phyloP scores from a whole-genome alignment of 23 red algal species.

The Agarophyton chilense region DNA sequence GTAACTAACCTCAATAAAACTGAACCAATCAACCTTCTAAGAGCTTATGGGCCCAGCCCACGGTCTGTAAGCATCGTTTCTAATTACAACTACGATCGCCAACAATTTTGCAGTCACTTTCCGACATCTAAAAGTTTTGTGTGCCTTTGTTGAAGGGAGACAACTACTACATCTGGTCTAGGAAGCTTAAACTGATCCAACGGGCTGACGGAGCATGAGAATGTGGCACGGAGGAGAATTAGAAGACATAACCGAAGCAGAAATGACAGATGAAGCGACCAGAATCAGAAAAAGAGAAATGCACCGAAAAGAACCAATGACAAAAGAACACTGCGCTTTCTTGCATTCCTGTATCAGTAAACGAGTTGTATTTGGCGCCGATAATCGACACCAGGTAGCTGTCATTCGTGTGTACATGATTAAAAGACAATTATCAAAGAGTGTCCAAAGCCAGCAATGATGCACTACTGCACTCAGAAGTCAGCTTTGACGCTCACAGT shows the following conservation, averaged over 20 bases:
- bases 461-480: not conserved
- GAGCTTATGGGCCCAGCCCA: no score
- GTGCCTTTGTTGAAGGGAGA: not conserved
- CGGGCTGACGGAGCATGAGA: no score
- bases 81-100: no score
- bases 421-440: not conserved
- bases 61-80: no score
- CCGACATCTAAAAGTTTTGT: not conserved
- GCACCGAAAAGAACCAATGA: no score
- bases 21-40: no score
- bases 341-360: not conserved
- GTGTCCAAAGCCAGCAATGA: conserved; percentile 4
- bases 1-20: no score
- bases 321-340: not conserved
- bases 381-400: not conserved
- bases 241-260: not conserved
- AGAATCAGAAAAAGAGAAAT: no score
- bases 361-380: not conserved
- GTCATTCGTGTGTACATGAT: not conserved
- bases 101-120: not conserved
- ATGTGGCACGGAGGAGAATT: no score
- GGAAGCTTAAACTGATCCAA: not conserved
- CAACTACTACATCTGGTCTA: no score
- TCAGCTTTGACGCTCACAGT: no score
- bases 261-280: not conserved